Base-by-base conservation (phyloP, 2,329 filamentous ascomycete genomes). In the Alternaria panax region DNA sequence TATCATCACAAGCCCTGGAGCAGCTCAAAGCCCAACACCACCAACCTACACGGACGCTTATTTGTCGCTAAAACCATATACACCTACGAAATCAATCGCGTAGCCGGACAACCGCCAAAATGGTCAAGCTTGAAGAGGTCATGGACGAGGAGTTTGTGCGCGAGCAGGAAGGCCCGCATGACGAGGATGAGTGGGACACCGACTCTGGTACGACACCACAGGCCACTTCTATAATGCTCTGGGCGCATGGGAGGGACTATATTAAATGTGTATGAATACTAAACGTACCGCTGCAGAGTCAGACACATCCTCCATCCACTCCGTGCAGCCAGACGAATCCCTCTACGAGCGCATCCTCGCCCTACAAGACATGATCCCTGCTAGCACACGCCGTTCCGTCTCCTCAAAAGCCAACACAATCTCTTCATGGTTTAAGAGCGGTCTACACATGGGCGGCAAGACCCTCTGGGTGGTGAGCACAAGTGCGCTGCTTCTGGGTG, bases 121-220 rank as follows among this genome's bases (percentile, higher is more conserved):
- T 98, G 94, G 94, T 98, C 80, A 92, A 94, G 82, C 92, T 98
- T 78, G 92, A 92, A 78, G 94, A 98, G 85, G 94, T 98, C 76
- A 90, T 96, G 78, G 94, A 98, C 79, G 93, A 97, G 86, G 92
- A 96, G 82, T 96, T 97, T 85, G 85, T 90, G 82, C 84, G 87
- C 79, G 83, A 86, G 71, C 89, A 90, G 80, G 82, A 85, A 69
- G 89, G 90, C 74, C 82, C 88, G 63, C 84, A 84, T 60, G 89
- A 93, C 69, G 90, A 95, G 42, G 90, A 95, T 54, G 92, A 96
- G 60, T 93, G 93, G 76, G 96, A 91, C 84, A 95, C 91, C 68
- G 94, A 97, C 79, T 94, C 92, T 65, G 94, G 94, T 97, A 87
- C 68, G 84, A 80, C 25, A 25, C 50, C 9, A 18, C 46, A 9